Percentiles rank a stretch among this genome's conserved stretches.
These are phyloP conservation scores for Calvatia gigantea DNA, from an alignment of 768 basidiomycete species.

Conservation along the genomic window DNA sequence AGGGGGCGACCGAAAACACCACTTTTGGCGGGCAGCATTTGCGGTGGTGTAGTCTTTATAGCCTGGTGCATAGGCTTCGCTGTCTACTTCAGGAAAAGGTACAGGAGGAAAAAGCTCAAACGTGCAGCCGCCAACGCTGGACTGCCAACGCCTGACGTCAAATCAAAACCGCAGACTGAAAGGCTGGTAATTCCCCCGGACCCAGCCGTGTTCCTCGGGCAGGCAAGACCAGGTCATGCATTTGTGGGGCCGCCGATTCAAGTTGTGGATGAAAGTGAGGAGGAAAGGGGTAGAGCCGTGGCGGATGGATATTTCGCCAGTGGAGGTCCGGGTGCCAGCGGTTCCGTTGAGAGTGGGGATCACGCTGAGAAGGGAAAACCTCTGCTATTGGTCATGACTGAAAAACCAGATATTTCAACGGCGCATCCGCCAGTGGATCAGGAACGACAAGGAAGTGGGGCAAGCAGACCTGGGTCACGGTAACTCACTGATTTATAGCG, in stretches of 20 bases:
- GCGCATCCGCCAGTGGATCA: no score
- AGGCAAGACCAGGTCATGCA: slow-evolving; percentile 33
- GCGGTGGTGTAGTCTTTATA: slow-evolving; percentile 47
- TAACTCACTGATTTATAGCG: no score
- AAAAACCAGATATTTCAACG: background rate
- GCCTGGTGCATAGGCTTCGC: slow-evolving; percentile 55
- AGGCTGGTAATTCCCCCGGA: slow-evolving; percentile 60
- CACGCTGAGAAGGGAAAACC: background rate
- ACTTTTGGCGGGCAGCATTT: slow-evolving; percentile 56
- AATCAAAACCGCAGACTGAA: slow-evolving; percentile 34
- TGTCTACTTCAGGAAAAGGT: slow-evolving; percentile 54
- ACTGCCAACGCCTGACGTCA: slow-evolving; percentile 32
- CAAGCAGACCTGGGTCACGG: no score
- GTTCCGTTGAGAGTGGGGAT: background rate
- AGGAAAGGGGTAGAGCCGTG: background rate
- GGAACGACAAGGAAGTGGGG: background rate
- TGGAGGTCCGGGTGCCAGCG: background rate
- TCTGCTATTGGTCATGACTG: background rate
- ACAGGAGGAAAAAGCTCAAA: slow-evolving; percentile 43
- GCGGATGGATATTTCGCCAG: background rate
- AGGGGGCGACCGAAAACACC: slow-evolving; percentile 58
- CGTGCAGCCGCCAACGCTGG: slow-evolving; percentile 41
- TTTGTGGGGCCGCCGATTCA: background rate
- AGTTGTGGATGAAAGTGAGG: background rate
- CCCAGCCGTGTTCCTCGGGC: slow-evolving; percentile 59